Base-by-base conservation (phyloP, 202 grass and related monocot genomes). In the Setaria italica region DNA sequence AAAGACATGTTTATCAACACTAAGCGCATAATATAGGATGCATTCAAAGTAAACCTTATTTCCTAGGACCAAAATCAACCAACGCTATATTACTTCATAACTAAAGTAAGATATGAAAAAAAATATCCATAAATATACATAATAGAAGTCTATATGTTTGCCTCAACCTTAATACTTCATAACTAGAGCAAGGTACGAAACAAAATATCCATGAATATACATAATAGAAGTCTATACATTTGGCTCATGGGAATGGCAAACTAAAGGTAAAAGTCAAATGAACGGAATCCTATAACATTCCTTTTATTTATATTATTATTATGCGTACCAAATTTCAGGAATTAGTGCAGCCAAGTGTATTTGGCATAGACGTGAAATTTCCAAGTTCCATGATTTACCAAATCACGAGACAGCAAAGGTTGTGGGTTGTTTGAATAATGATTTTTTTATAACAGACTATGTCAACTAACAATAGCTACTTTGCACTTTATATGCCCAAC, bases 341-440 rank as follows among this genome's bases (percentile, higher is more conserved):
- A 76, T 37, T 5, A 16, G 1, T 77, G 11, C 49, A 10, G 3
- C 11, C 9, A 70, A 50, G 62, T 67, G 21, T 74, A 68, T 39
- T 5, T 14, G 49, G 5, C 56, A 80, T 46, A 34, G 53, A 7
- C 55, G 72, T 72, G 71, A 80, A 42, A 46, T 48, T 78, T 70
- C 12, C 70, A 30, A 29, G 19, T 13, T 63, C 56, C 20, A 15
- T 72, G 35, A 7, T 57, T 25, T 79, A 72, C 15, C 14, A 80
- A 72, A 29, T 64, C 62, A 39, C 5, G 13, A 35, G 30, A 65
- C 63, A 67, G 15, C 9, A 30, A 12, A 30, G 58, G n/a, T 21
- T 21, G n/a, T 59, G 58, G 21, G 25, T 59, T 58, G 19, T 21
- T 58, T 62, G 10, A 10, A 62, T 62, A 62, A 62, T 4, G 15